Conservation (phyloP, 768 basidiomycete species). For the Boletus rufocinnamomeus region DNA sequence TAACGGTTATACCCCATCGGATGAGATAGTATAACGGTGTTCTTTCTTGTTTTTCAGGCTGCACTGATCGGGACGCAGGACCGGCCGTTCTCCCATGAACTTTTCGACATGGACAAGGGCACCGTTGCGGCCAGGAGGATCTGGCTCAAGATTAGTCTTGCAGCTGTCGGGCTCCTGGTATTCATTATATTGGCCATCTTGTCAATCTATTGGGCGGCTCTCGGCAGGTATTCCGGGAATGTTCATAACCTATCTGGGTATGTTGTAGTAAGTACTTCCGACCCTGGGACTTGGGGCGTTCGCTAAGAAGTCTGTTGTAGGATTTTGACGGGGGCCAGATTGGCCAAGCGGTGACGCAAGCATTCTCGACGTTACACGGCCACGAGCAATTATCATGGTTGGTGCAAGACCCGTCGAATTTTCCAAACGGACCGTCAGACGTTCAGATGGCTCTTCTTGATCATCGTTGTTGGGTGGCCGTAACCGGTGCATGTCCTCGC, state of each 20-base stretch:
- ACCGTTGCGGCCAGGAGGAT: slow-evolving; percentile 35
- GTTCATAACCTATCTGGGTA: slow-evolving; percentile 50
- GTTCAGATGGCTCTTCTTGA: slow-evolving; percentile 48
- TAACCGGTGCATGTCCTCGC: slow-evolving; percentile 46
- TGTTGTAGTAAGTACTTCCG: slow-evolving; percentile 49
- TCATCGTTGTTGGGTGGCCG: slow-evolving; percentile 54
- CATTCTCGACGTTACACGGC: slow-evolving; percentile 35
- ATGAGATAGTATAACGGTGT: slow-evolving; percentile 13
- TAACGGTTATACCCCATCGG: not conserved
- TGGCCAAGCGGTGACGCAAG: slow-evolving; percentile 47
- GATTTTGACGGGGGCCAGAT: slow-evolving; percentile 62
- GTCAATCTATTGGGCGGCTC: slow-evolving; percentile 62
- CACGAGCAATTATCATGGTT: slow-evolving; percentile 48
- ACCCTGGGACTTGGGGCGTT: not conserved
- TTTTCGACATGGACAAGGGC: slow-evolving; percentile 31
- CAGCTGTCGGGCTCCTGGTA: slow-evolving; percentile 38
- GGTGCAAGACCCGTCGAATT: slow-evolving; percentile 41
- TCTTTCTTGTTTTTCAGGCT: not conserved
- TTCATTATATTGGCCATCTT: slow-evolving; percentile 51
- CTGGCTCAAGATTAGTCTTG: slow-evolving; percentile 45
- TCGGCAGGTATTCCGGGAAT: slow-evolving; percentile 45
- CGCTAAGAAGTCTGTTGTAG: slow-evolving; percentile 30
- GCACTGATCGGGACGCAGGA: slow-evolving; percentile 21
- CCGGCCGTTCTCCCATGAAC: slow-evolving; percentile 32
- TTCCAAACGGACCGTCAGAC: slow-evolving; percentile 46